Evolutionary conservation across 2,329 filamentous ascomycete species (phyloP).

Genomic region (Epichloe gansuensis): DNA sequence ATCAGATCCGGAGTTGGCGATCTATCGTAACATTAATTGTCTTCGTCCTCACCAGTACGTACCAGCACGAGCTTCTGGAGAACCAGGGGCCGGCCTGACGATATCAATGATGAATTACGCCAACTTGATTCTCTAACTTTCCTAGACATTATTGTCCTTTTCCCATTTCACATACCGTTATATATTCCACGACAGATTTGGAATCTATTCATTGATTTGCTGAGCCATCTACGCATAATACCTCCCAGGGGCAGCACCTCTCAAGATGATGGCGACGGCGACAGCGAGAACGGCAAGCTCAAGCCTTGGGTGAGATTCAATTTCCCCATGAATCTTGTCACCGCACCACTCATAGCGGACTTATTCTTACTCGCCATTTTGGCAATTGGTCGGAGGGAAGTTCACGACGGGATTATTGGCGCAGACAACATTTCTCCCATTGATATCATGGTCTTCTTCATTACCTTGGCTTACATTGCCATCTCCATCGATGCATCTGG

Average conservation of each 20-base stretch:
- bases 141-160: constrained; percentile 54
- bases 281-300: constrained; percentile 15
- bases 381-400: constrained; percentile 54
- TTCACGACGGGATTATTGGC: constrained; percentile 55
- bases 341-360: constrained; percentile 56
- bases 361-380: constrained; percentile 57
- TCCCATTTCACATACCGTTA: constrained; percentile 53
- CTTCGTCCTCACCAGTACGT: constrained; percentile 53
- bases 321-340: constrained; percentile 59
- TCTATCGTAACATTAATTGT: constrained; percentile 59
- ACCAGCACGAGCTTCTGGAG: constrained; percentile 22
- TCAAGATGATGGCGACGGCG: constrained; percentile 12
- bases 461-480: constrained; percentile 62
- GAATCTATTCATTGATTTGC: constrained; percentile 27
- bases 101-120: not conserved
- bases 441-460: constrained; percentile 64
- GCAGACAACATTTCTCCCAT: constrained; percentile 53
- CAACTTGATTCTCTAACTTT: not conserved
- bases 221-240: constrained; percentile 36
- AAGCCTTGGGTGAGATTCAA: constrained; percentile 34
- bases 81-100: not conserved
- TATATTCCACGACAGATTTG: constrained; percentile 40
- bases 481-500: constrained; percentile 68
- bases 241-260: constrained; percentile 22
- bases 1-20: constrained; percentile 46